These are phyloP conservation scores for Claviceps spartinae DNA, from an alignment of 2,329 filamentous ascomycete genomes.

Conservation along the genomic window DNA sequence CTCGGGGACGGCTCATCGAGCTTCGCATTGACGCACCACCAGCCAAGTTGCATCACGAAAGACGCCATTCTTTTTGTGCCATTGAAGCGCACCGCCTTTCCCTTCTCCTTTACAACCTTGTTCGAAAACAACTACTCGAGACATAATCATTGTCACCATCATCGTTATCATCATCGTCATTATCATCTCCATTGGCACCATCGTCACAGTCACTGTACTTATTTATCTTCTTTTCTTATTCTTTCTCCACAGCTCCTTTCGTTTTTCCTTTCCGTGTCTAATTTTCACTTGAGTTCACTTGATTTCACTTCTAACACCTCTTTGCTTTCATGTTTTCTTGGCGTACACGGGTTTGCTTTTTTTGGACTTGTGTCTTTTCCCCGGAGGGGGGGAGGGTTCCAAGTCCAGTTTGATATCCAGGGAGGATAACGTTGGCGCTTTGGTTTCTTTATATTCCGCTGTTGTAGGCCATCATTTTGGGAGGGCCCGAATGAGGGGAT, in stretches of 20 bases:
- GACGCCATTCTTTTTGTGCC: background rate
- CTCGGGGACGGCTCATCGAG: background rate
- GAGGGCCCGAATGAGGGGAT: too few relatives aligned
- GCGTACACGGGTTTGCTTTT: conserved; percentile 2
- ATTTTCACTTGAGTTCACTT: too few relatives aligned
- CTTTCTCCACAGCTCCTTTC: background rate
- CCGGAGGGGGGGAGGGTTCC: background rate
- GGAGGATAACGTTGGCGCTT: background rate
- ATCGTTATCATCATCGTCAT: background rate
- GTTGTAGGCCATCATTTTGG: too few relatives aligned
- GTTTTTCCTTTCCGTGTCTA: background rate
- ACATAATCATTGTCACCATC: background rate
- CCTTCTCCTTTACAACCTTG: background rate
- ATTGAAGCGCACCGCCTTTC: background rate
- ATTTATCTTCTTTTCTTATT: background rate
- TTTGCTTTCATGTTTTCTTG: background rate
- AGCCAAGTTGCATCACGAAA: background rate
- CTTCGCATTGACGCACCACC: background rate
- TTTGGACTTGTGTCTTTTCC: background rate
- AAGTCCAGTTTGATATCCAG: conserved; percentile 6
- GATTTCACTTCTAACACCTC: too few relatives aligned
- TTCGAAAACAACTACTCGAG: background rate
- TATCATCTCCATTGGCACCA: background rate
- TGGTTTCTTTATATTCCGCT: background rate
- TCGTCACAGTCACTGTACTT: background rate